Evolutionary conservation across 2,329 filamentous ascomycete species (phyloP).

Genomic region (Phoma sp.): DNA sequence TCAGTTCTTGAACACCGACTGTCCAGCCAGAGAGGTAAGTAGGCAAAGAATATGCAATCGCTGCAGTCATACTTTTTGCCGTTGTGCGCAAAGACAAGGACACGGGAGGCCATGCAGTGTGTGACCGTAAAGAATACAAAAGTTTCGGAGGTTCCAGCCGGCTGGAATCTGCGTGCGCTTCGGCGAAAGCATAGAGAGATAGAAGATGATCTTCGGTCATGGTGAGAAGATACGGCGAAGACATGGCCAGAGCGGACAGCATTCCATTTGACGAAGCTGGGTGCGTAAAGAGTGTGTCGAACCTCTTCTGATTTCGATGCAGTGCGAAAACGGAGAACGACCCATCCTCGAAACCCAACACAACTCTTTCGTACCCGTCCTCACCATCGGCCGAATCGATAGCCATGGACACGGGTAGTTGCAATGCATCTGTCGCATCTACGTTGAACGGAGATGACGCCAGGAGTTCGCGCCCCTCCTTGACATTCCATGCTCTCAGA

Average conservation of each 20-base stretch:
- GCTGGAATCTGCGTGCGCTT: neutral
- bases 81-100: slow-evolving; percentile 81
- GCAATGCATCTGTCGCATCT: slow-evolving; percentile 22
- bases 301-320: slow-evolving; percentile 50
- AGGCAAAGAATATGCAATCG: slow-evolving; percentile 84
- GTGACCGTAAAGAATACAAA: slow-evolving; percentile 79
- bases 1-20: slow-evolving; percentile 88
- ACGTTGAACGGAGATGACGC: slow-evolving; percentile 52
- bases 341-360: slow-evolving; percentile 53
- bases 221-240: slow-evolving; percentile 77
- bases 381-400: slow-evolving; percentile 58
- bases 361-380: slow-evolving; percentile 41
- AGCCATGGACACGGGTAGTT: slow-evolving; percentile 67
- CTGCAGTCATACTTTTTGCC: slow-evolving; percentile 71
- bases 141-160: slow-evolving; percentile 59
- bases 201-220: slow-evolving; percentile 77
- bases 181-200: slow-evolving; percentile 73
- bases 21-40: slow-evolving; percentile 82
- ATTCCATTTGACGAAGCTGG: slow-evolving; percentile 67
- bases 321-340: slow-evolving; percentile 70
- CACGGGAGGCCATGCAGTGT: slow-evolving; percentile 77
- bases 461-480: slow-evolving; percentile 63
- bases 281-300: slow-evolving; percentile 65
- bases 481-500: slow-evolving; percentile 79
- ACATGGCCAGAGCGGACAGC: slow-evolving; percentile 73